Percentiles rank a stretch among this genome's conserved stretches.
Evolutionary conservation across 164 flowering plant genomes (phyloP).

Genomic region (Kalanchoe fedtschenkoi): DNA sequence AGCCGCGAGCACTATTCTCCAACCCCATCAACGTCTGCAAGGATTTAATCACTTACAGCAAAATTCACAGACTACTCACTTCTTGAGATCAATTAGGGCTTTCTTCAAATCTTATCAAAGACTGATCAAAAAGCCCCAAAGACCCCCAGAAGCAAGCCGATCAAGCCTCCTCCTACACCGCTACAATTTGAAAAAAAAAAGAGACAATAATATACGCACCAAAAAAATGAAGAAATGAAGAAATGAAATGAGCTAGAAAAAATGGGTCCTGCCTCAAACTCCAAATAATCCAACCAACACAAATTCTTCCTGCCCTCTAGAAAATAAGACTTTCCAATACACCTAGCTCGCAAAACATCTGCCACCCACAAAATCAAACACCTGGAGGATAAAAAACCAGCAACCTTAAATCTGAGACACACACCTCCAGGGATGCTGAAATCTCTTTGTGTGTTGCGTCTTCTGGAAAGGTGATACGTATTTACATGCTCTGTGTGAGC

Average conservation of each 20-base stretch:
- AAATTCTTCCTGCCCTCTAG: neutral
- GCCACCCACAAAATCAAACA: neutral
- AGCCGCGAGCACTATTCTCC: neutral
- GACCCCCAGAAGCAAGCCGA: neutral
- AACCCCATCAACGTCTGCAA: neutral
- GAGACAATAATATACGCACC: neutral
- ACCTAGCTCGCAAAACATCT: neutral
- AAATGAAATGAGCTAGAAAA: neutral
- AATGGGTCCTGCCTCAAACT: too few species aligned
- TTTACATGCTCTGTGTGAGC: neutral
- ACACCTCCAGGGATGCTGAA: neutral
- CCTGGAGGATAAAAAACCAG: neutral
- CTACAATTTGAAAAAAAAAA: neutral
- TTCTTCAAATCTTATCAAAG: neutral
- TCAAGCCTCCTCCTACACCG: neutral
- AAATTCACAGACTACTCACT: neutral
- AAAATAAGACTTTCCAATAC: constrained; percentile 1
- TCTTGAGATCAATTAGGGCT: constrained; percentile 2
- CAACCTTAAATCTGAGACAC: neutral
- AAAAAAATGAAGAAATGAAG: neutral
- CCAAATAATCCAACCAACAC: neutral
- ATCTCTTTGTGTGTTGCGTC: neutral
- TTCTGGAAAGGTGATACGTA: neutral
- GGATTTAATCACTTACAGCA: neutral
- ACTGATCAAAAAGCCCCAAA: neutral